Evolutionary conservation across 257 asterid species (phyloP).

Genomic region (Solanum piurae): DNA sequence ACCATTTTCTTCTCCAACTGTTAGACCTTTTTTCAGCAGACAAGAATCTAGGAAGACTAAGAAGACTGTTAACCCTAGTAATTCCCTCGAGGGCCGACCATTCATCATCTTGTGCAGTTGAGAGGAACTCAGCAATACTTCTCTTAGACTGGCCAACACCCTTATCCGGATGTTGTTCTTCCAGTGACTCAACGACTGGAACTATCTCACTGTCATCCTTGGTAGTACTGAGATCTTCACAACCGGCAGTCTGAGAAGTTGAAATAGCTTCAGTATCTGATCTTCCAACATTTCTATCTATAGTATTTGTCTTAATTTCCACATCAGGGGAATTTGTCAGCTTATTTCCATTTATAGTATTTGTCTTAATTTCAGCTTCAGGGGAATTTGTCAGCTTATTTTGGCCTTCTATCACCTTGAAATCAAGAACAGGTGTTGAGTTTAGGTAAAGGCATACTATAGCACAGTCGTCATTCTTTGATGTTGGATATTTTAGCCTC

Average conservation of each 20-base stretch:
- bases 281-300: neutral
- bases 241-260: constrained; percentile 8
- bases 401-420: constrained; percentile 12
- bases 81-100: constrained; percentile 98
- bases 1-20: constrained; percentile 93
- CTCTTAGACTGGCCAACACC: constrained; percentile 65
- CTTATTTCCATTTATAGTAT: constrained; percentile 10
- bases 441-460: constrained; percentile 75
- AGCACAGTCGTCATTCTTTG: constrained; percentile 94
- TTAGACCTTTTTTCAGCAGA: constrained; percentile 54
- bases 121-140: constrained; percentile 89
- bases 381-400: constrained; percentile 7
- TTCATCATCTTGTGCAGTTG: constrained; percentile 71
- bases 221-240: constrained; percentile 4
- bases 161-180: constrained; percentile 22
- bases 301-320: constrained; percentile 13
- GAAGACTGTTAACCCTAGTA: constrained; percentile 83
- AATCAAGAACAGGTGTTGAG: constrained; percentile 1
- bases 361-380: constrained; percentile 16
- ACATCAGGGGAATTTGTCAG: constrained; percentile 9
- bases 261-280: constrained; percentile 2
- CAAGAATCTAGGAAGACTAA: constrained; percentile 88
- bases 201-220: constrained; percentile 58
- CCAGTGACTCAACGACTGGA: constrained; percentile 39
- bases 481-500: constrained; percentile 96